Percentiles rank a stretch among this genome's conserved stretches.
These are phyloP conservation scores for Lasiodiplodia gonubiensis DNA, from an alignment of 2,329 filamentous ascomycete genomes.

Conservation along the genomic window DNA sequence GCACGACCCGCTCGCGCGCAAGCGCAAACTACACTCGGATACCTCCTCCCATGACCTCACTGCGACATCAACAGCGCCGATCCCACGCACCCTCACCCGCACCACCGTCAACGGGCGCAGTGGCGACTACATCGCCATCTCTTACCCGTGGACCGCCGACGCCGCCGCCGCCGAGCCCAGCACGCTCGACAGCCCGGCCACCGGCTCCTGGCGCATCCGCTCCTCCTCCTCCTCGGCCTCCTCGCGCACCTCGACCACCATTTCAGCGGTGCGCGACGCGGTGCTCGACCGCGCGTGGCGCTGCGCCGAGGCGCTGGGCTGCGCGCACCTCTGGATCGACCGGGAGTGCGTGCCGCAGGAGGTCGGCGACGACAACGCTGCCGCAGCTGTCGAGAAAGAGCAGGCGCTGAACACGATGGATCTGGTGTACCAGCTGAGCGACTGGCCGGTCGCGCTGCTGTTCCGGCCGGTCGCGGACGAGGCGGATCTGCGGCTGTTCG, in stretches of 20 bases:
- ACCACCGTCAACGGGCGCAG: constrained; percentile 33
- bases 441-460: constrained; percentile 28
- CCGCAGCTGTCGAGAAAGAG: not conserved
- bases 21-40: not conserved
- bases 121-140: constrained; percentile 23
- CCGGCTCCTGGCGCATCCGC: constrained; percentile 15
- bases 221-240: not conserved
- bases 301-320: constrained; percentile 11
- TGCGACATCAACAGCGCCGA: too few species aligned
- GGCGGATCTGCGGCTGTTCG: constrained; percentile 18
- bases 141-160: constrained; percentile 15
- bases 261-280: constrained; percentile 25
- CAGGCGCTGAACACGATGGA: constrained; percentile 30
- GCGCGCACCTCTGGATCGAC: constrained; percentile 28
- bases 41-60: not conserved
- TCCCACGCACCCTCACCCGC: constrained; percentile 27
- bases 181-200: not conserved
- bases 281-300: constrained; percentile 26
- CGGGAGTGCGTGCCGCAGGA: constrained; percentile 29
- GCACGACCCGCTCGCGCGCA: constrained; percentile 2
- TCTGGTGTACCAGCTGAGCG: constrained; percentile 28
- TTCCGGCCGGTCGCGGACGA: constrained; percentile 10
- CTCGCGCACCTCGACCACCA: not conserved
- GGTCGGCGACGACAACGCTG: not conserved
- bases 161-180: too few species aligned